Conservation (phyloP, 805 yeast species). For the Starmerella stellata region DNA sequence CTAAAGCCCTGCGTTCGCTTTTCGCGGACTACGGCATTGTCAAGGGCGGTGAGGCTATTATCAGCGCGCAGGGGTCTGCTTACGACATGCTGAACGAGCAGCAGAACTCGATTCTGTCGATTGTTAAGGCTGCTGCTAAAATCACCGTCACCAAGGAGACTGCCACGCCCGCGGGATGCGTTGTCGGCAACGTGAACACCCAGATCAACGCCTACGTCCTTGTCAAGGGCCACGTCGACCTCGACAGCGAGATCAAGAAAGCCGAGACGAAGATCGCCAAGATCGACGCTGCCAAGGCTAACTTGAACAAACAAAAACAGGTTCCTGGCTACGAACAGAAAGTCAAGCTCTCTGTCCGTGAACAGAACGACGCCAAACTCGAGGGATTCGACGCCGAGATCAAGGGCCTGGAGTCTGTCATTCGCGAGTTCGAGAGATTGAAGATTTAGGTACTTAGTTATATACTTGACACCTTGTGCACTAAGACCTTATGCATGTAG, state of each 20-base stretch:
- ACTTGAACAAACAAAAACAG: constrained; percentile 49
- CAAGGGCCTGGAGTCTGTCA: constrained; percentile 73
- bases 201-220: constrained; percentile 71
- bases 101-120: constrained; percentile 69
- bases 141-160: constrained; percentile 43
- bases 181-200: constrained; percentile 62
- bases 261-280: constrained; percentile 59
- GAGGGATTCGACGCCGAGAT: constrained; percentile 70
- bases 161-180: constrained; percentile 78
- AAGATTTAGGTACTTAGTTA: constrained; percentile 13
- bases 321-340: constrained; percentile 68
- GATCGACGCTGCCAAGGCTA: constrained; percentile 39
- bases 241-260: constrained; percentile 77
- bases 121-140: constrained; percentile 75
- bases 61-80: constrained; percentile 43
- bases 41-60: constrained; percentile 71
- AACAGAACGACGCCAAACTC: constrained; percentile 46
- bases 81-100: constrained; percentile 45
- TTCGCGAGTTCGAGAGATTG: constrained; percentile 49
- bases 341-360: constrained; percentile 69
- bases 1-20: constrained; percentile 81
- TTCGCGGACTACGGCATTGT: constrained; percentile 76
- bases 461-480: too few species aligned
- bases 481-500: too few species aligned
- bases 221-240: constrained; percentile 86